These are phyloP conservation scores for Suillus fuscotomentosus DNA, from an alignment of 768 basidiomycete genomes.

Conservation along the genomic window DNA sequence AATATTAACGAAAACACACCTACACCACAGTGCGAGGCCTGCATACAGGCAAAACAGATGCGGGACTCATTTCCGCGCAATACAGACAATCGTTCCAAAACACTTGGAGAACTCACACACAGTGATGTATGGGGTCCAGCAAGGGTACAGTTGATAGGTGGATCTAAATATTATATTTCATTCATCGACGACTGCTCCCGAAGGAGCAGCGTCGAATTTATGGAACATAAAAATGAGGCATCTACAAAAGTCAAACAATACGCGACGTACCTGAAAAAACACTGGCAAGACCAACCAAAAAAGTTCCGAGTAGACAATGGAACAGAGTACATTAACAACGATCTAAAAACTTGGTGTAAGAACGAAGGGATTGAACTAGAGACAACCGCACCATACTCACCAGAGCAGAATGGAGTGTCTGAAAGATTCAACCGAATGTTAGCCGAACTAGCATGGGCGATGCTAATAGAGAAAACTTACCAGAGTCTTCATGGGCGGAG, in stretches of 20 bases:
- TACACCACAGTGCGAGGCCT: no score
- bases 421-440: slow-evolving; percentile 37
- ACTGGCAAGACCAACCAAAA: slow-evolving; percentile 7
- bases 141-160: slow-evolving; percentile 12
- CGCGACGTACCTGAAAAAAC: slow-evolving; percentile 11
- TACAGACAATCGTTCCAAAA: no score
- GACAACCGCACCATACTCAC: slow-evolving; percentile 34
- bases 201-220: slow-evolving; percentile 13
- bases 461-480: slow-evolving; percentile 29
- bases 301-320: slow-evolving; percentile 30
- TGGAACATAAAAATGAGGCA: slow-evolving; percentile 21
- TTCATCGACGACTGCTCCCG: slow-evolving; percentile 9
- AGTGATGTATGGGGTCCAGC: slow-evolving; percentile 28
- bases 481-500: slow-evolving; percentile 32
- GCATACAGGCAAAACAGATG: no score
- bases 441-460: slow-evolving; percentile 27
- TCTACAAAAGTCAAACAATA: slow-evolving; percentile 18
- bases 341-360: slow-evolving; percentile 19
- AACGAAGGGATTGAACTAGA: slow-evolving; percentile 29
- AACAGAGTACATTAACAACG: slow-evolving; percentile 28
- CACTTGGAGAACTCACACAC: slow-evolving; percentile 8
- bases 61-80: no score
- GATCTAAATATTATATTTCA: slow-evolving; percentile 10
- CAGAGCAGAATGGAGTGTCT: slow-evolving; percentile 36
- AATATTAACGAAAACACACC: no score